These are phyloP conservation scores for Ensete glaucum DNA, from an alignment of 176 grass and related monocot species.

Conservation along the genomic window DNA sequence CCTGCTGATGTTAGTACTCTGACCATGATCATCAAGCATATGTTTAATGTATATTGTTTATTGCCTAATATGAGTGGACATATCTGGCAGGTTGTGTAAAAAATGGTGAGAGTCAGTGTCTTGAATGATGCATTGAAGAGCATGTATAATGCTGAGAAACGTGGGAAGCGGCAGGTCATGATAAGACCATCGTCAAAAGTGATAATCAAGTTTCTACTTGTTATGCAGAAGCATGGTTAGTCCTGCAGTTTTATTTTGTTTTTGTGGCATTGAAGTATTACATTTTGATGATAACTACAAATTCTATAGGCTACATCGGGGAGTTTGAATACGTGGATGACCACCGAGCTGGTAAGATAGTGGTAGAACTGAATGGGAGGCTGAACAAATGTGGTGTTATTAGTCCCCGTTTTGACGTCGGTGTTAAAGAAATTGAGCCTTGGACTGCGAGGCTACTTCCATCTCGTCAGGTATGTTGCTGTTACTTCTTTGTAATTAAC, in stretches of 20 bases:
- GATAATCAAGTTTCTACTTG: not conserved
- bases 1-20: not conserved
- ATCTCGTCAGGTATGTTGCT: not conserved
- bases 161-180: not conserved
- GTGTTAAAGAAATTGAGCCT: not conserved
- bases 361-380: not conserved
- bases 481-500: not conserved
- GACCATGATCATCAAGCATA: not conserved
- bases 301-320: not conserved
- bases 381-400: conserved; percentile 3
- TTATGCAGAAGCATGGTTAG: not conserved
- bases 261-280: not conserved
- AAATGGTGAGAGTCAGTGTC: conserved; percentile 2
- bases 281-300: not conserved
- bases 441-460: not conserved
- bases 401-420: not conserved
- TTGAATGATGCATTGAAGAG: conserved; percentile 1
- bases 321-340: conserved; percentile 2
- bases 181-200: not conserved
- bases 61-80: not conserved
- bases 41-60: not conserved
- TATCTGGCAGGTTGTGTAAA: not conserved
- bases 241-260: not conserved
- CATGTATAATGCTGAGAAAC: conserved; percentile 3
- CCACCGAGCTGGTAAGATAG: not conserved